Evolutionary conservation across 2,329 filamentous ascomycete species (phyloP), one percentile per base, ranked within the genome.

Genomic region (Harringtonia aguacate): DNA sequence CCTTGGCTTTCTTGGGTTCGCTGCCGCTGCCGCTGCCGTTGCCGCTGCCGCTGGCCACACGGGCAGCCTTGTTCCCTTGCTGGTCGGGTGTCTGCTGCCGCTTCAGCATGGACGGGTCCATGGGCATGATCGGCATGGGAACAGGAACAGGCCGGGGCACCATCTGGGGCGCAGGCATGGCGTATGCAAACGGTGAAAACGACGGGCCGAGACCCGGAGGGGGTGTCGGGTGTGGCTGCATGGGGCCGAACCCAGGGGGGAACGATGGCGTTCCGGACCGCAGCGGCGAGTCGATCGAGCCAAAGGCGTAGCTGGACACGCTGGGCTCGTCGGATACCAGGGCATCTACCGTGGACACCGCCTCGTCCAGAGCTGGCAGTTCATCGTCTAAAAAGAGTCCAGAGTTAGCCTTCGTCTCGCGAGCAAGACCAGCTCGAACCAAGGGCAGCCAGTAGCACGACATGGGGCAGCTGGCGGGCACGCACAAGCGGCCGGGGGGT

Each of bases 291-390:
- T 59, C 54, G 17, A 54, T 46, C 8, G 58, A 54, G 18, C 46
- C 38, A 18, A 45, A 44, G 1, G 39, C 20, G 17, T 42, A 49
- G 20, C 41, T 33, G 7, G 42, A 24, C 28, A 36, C 30, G 15
- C 17, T 21, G 4, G 47, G 44, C n/a, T 75, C 64, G 55, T 86
- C 81, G 20, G 79, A 75, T 13, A 86, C 81, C 4, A 86, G 63
- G 4, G 79, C 79, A 57, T 85, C 81, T 34, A 86, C 75, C n/a
- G 74, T 79, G 36, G 69, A 68, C 3, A 69, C 71, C 13, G 72
- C 79, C 51, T 81, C 78, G 48, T 80, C 77, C 37, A 81, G 65
- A 12, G 71, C 73, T 46, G 69, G 66, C n/a, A 77, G 60, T 40
- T 77, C 73, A 55, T 83, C 78, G 61, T 82, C 80, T 84, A 15